Evolutionary conservation across 495 filamentous ascomycete species (phyloP), one percentile per base, ranked within the genome.

Genomic region (Xylaria intraflava): DNA sequence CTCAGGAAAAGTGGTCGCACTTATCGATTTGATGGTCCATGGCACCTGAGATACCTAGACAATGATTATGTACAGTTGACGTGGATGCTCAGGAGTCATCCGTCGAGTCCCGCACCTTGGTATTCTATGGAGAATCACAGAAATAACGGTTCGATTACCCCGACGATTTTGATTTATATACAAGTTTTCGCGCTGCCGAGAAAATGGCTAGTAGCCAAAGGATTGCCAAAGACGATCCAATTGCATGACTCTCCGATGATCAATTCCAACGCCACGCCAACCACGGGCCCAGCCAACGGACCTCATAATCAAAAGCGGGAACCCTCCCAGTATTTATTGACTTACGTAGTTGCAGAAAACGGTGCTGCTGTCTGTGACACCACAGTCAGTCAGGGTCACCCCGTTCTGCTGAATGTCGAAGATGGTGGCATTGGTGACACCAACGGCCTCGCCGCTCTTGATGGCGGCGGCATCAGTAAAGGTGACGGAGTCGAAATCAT

Each of bases 401-500:
- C 50, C 44, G 14, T 23, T 31, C 4, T 45, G 30, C 17, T 39
- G 40, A 20, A 53, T 42, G 31, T 23, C 35, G 31, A 26, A 24
- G 23, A 42, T 42, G 10, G 14, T 20, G 41, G 44, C 50, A 2
- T 22, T 3, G 16, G 40, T 46, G 19, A 41, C 39, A 5, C 6
- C 7, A 29, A 53, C 41, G 2, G 30, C 33, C 2, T 19, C 27
- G 0, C 50, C 50, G 31, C 46, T 46, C 9, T 45, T 45, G 23
- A 53, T 23, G 24, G 50, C 41, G 26, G 40, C 38, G n/a, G 50
- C 40, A 24, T 73, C 72, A 9, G 67, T 74, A 53, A 84, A 84
- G 19, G 56, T 64, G 6, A 84, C 69, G 2, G 61, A 65, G 35
- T 72, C 72, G 59, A 83, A 83, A 60, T 83, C 66, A 14, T 72